phyloP scores from a whole-genome alignment of 495 filamentous ascomycete genomes.

The Chaetomium fimeti region DNA sequence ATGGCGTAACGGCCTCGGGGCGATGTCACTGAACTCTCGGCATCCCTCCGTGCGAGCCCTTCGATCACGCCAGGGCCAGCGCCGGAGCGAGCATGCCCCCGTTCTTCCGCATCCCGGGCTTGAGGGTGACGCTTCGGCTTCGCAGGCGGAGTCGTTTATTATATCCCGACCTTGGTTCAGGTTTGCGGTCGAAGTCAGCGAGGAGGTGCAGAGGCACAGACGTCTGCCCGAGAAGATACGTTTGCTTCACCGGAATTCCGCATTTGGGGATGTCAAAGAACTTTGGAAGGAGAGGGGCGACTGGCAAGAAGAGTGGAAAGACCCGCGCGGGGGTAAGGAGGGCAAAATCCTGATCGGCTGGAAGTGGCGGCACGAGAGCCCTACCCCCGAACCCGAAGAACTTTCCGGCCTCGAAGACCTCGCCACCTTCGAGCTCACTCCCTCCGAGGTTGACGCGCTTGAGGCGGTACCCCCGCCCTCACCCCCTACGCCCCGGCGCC shows the following conservation, averaged over 20 bases:
- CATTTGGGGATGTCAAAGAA: neutral
- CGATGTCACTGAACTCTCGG: neutral
- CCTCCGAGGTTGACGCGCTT: constrained; percentile 28
- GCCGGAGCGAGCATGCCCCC: neutral
- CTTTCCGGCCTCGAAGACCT: constrained; percentile 1
- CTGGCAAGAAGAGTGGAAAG: constrained; percentile 8
- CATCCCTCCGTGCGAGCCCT: constrained; percentile 10
- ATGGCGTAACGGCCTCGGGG: too few relatives aligned
- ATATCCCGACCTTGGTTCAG: constrained; percentile 18
- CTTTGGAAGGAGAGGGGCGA: constrained; percentile 21
- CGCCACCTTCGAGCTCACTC: constrained; percentile 21
- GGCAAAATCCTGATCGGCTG: constrained; percentile 1
- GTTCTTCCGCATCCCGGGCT: neutral
- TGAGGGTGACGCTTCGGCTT: neutral
- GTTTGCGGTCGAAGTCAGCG: neutral
- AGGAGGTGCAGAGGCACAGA: constrained; percentile 26
- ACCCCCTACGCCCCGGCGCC: neutral
- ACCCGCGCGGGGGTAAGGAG: neutral
- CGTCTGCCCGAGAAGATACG: constrained; percentile 8
- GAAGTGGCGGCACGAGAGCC: constrained; percentile 30
- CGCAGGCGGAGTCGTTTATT: constrained; percentile 19
- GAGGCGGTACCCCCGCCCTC: constrained; percentile 21
- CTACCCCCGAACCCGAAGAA: constrained; percentile 26
- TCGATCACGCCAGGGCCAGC: neutral
- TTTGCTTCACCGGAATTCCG: too few relatives aligned